Evolutionary conservation across 176 grass and related monocot species (phyloP), one percentile per base, ranked within the genome.

Genomic region (Rhynchospora tenuis): DNA sequence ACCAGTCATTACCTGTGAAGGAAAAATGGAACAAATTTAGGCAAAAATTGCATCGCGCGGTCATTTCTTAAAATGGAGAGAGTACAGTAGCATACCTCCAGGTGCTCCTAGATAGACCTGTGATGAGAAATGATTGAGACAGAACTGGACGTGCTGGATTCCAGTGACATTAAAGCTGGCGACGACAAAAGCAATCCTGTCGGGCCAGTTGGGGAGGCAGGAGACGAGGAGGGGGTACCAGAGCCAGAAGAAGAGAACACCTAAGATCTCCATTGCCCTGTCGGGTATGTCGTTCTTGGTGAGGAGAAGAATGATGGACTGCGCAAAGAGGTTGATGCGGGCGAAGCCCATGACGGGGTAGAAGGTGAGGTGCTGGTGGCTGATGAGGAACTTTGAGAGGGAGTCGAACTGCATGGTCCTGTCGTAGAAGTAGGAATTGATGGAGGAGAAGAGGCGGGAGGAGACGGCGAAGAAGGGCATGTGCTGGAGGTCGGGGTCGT

Each of bases 311-410:
- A 90, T 8, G 0, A 83, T 74, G 0, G 96, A 93, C 83, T 95
- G 96, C 54, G 51, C 60, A 0, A 91, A 88, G 6, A 99, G 96
- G 43, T 99, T 95, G 11, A 95, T 85, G 87, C 96, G 91, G 19
- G 96, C 96, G 38, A 95, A 33, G 28, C 93, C 81, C 96, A 99
- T 95, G 0, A 99, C 91, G 2, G 93, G 93, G 86, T 99, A 99
- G 59, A 95, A 99, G 9, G 96, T 99, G 89, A 90, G 90, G 64
- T 99, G 96, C 93, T 99, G 96, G 85, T 93, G 93, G 85, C 96
- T 95, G 85, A 99, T 79, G 6, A 99, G 28, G 70, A 99, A 85
- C 48, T 89, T 90, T 59, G 96, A 62, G 0, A 84, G 52, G 24
- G 88, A 51, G 3, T 95, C 89, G 51, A 99, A 99, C 1, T 76